These are phyloP conservation scores for Glycine soja DNA, from an alignment of 306 rosid genomes.

Conservation along the genomic window DNA sequence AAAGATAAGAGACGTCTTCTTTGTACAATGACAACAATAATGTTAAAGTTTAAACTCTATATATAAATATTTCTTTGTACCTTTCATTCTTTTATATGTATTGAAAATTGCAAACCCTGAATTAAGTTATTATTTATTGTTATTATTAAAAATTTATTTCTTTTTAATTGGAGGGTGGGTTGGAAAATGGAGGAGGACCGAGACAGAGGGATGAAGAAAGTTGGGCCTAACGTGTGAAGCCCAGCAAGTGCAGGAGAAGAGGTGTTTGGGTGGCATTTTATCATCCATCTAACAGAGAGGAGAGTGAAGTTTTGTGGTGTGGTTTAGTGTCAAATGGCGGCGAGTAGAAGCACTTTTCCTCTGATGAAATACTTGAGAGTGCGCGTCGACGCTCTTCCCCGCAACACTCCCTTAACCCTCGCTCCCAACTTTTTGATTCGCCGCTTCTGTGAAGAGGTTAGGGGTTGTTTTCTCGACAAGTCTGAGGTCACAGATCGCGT, in stretches of 20 bases:
- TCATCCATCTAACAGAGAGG: neutral
- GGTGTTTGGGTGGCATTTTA: neutral
- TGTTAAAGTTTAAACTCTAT: too few species aligned
- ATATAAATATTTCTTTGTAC: too few species aligned
- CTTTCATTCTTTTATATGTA: too few species aligned
- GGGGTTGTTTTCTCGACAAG: slow-evolving; percentile 87
- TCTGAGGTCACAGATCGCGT: slow-evolving; percentile 96
- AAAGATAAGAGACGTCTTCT: too few species aligned
- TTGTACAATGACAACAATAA: too few species aligned
- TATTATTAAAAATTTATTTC: too few species aligned
- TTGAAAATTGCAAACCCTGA: too few species aligned
- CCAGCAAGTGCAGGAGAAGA: neutral
- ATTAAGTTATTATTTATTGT: too few species aligned
- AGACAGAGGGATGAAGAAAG: neutral
- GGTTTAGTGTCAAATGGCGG: slow-evolving; percentile 65
- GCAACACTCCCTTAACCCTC: slow-evolving; percentile 10
- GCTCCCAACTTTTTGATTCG: slow-evolving; percentile 56
- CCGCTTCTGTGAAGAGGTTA: slow-evolving; percentile 79
- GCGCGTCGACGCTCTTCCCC: slow-evolving; percentile 52
- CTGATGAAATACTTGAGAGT: slow-evolving; percentile 80
- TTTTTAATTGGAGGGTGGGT: too few species aligned
- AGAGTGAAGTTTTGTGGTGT: neutral
- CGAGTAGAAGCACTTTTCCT: slow-evolving; percentile 59
- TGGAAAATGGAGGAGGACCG: too few species aligned
- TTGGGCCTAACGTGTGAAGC: slow-evolving; percentile 13